phyloP scores from a whole-genome alignment of 2,329 filamentous ascomycete species.

The Lachnellula subtilissima region DNA sequence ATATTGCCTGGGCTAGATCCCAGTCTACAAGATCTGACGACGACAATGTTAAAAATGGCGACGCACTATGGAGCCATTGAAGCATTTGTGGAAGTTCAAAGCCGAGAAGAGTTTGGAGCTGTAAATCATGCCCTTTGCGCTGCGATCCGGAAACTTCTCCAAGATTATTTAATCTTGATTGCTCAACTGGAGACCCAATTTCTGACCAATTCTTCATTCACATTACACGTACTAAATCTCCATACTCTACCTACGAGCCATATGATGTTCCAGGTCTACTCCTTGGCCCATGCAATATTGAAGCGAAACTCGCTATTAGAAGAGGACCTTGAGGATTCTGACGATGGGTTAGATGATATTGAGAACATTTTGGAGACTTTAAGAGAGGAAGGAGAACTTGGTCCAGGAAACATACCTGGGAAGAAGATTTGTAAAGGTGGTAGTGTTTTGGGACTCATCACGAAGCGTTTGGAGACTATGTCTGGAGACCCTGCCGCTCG shows the following conservation, averaged over 20 bases:
- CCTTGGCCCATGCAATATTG: conserved; percentile 78
- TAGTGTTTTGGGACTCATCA: conserved; percentile 83
- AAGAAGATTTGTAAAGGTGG: conserved; percentile 95
- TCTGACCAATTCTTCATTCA: conserved; percentile 82
- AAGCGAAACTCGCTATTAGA: conserved; percentile 85
- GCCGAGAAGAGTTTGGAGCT: conserved; percentile 83
- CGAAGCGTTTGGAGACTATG: conserved; percentile 78
- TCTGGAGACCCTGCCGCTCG: conserved; percentile 89
- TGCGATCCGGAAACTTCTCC: conserved; percentile 84
- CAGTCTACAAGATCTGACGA: conserved; percentile 80
- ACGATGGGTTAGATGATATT: conserved; percentile 61
- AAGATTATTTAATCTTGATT: conserved; percentile 90
- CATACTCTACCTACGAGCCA: conserved; percentile 87
- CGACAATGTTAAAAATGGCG: conserved; percentile 88
- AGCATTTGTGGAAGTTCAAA: conserved; percentile 90
- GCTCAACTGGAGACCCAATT: conserved; percentile 95
- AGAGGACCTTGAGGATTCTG: conserved; percentile 60
- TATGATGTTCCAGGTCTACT: conserved; percentile 87
- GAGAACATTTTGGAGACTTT: conserved; percentile 91
- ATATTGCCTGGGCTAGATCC: conserved; percentile 82
- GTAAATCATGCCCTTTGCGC: conserved; percentile 96
- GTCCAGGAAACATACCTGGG: conserved; percentile 68
- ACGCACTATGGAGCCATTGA: conserved; percentile 90
- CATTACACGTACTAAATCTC: conserved; percentile 86
- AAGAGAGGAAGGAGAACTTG: conserved; percentile 70